phyloP scores from a whole-genome alignment of 2,329 filamentous ascomycete species.

The Acephala macrosclerotiorum region DNA sequence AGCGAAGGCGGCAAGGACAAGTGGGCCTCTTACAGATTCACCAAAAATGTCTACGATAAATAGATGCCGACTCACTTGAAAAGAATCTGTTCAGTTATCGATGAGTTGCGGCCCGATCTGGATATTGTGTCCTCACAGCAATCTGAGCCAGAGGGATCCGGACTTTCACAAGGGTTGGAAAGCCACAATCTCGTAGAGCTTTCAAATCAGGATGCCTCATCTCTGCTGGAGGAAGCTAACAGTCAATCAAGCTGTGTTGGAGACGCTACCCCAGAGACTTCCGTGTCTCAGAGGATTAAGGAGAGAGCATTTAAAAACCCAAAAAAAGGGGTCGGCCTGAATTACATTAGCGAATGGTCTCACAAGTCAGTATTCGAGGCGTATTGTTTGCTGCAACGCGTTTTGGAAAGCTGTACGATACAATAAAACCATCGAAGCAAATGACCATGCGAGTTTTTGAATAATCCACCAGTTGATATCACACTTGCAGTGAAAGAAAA shows the following conservation, averaged over 20 bases:
- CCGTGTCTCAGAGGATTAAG: neutral
- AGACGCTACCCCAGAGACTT: neutral
- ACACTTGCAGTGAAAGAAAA: neutral
- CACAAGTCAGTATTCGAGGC: neutral
- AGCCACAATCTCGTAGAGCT: conserved; percentile 6
- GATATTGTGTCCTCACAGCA: no score
- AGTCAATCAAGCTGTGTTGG: neutral
- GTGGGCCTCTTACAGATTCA: no score
- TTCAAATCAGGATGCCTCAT: conserved; percentile 2
- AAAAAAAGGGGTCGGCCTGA: conserved; percentile 2
- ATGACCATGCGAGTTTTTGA: neutral
- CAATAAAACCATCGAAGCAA: neutral
- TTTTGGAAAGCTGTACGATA: conserved; percentile 2
- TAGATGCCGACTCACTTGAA: no score
- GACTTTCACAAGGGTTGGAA: no score
- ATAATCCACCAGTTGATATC: neutral
- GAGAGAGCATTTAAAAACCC: neutral
- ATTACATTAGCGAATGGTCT: neutral
- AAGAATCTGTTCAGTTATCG: no score
- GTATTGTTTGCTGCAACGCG: no score
- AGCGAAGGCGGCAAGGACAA: no score
- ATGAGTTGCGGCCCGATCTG: no score
- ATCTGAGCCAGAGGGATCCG: no score
- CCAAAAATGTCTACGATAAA: no score
- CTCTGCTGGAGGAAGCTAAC: neutral